A percentile compares a stretch with the other conserved stretches of the same genome.
phyloP scores from a whole-genome alignment of 257 asterid species.

The Catharanthus roseus region DNA sequence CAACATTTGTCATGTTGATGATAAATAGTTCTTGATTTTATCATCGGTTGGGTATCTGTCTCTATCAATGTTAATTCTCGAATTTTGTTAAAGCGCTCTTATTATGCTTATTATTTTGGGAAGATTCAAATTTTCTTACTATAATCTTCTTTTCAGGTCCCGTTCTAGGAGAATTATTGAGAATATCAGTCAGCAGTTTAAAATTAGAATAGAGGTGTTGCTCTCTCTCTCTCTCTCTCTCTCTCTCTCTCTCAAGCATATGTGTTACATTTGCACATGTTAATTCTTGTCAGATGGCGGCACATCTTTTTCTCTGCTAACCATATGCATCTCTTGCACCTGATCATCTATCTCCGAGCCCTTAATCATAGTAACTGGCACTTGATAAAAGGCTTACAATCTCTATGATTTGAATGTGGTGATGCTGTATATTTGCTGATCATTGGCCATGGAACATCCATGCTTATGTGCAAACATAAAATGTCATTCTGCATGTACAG shows the following conservation, averaged over 20 bases:
- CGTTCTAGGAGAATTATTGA: slow-evolving; percentile 64
- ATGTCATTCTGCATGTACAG: not conserved
- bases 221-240: not conserved
- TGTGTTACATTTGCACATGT: not conserved
- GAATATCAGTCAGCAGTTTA: slow-evolving; percentile 51
- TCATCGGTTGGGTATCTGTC: not conserved
- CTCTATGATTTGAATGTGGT: not conserved
- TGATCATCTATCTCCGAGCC: not conserved
- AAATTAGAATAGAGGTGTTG: slow-evolving; percentile 61
- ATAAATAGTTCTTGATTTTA: not conserved
- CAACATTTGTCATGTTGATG: not conserved
- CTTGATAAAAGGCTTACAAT: not conserved
- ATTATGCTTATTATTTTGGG: not conserved
- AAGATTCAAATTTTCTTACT: not conserved
- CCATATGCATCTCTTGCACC: not conserved
- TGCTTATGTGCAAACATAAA: not conserved
- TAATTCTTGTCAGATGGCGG: not conserved
- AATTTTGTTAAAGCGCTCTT: not conserved
- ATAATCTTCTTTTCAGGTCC: slow-evolving; percentile 47
- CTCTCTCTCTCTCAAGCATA: not conserved
- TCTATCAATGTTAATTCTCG: too few species aligned
- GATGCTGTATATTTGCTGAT: not conserved
- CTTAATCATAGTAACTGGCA: not conserved
- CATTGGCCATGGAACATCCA: not conserved
- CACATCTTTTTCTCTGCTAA: not conserved